Evolutionary conservation across 2,329 filamentous ascomycete species (phyloP).

Genomic region (Neonectria sp.): DNA sequence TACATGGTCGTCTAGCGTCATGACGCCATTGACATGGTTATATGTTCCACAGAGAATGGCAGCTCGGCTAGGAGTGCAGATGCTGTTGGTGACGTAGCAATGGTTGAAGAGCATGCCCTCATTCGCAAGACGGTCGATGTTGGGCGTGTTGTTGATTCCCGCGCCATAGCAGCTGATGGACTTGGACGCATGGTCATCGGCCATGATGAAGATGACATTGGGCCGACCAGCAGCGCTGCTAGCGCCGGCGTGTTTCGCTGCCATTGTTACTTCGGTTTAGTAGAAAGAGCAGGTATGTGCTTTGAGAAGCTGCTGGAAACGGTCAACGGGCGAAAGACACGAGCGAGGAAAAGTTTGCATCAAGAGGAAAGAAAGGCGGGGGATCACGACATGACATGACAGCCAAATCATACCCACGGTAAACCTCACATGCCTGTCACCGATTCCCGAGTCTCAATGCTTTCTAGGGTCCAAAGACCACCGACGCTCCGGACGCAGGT

Average conservation of each 20-base stretch:
- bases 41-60: conserved; percentile 65
- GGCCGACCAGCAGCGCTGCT: conserved; percentile 28
- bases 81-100: conserved; percentile 68
- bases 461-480: conserved; percentile 20
- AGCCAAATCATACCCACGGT: conserved; percentile 15
- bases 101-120: conserved; percentile 68
- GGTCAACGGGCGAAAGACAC: not conserved
- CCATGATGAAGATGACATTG: conserved; percentile 66
- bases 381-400: conserved; percentile 9
- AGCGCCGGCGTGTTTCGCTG: not conserved
- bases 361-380: conserved; percentile 12
- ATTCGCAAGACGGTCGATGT: conserved; percentile 64
- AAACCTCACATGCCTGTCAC: conserved; percentile 11
- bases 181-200: conserved; percentile 68
- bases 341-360: conserved; percentile 3
- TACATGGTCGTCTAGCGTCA: conserved; percentile 61
- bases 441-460: conserved; percentile 35
- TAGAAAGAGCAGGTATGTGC: not conserved
- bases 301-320: not conserved
- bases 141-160: conserved; percentile 66
- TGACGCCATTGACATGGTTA: conserved; percentile 68
- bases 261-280: conserved; percentile 19
- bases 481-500: conserved; percentile 22
- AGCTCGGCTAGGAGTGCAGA: conserved; percentile 67
- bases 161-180: conserved; percentile 65